Conservation (phyloP, 2,329 filamentous ascomycete species). For the Botryotinia convoluta region DNA sequence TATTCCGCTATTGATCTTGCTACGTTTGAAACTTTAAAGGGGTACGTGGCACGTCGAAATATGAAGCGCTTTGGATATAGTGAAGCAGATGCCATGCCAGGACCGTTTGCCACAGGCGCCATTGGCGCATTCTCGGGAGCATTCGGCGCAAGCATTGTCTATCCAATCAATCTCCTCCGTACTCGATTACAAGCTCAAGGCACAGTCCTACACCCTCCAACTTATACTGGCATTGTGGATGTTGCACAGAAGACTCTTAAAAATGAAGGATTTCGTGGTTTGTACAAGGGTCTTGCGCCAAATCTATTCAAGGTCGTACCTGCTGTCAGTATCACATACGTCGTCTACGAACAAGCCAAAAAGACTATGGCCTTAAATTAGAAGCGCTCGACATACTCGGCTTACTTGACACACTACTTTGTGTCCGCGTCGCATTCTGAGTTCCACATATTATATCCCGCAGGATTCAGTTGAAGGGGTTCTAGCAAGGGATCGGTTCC, state of each 20-base stretch:
- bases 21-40: constrained; percentile 91
- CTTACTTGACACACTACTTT: background rate
- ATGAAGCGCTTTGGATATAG: constrained; percentile 67
- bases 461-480: background rate
- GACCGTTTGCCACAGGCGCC: constrained; percentile 78
- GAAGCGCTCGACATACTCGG: background rate
- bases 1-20: constrained; percentile 96
- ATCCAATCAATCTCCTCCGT: constrained; percentile 89
- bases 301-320: constrained; percentile 96
- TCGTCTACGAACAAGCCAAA: constrained; percentile 91
- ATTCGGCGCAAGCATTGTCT: constrained; percentile 89
- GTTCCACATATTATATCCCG: background rate
- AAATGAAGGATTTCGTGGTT: constrained; percentile 77
- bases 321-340: constrained; percentile 90
- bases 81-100: constrained; percentile 78
- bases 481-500: background rate
- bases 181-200: constrained; percentile 93
- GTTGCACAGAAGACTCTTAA: constrained; percentile 79
- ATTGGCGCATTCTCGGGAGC: constrained; percentile 92
- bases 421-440: background rate
- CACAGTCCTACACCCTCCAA: constrained; percentile 83
- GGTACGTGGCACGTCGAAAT: constrained; percentile 65
- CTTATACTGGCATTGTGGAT: constrained; percentile 88
- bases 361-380: constrained; percentile 50
- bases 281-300: constrained; percentile 93